Conservation (phyloP, 371 early-diverging fungal genomes). For the Entomophthora muscae region DNA sequence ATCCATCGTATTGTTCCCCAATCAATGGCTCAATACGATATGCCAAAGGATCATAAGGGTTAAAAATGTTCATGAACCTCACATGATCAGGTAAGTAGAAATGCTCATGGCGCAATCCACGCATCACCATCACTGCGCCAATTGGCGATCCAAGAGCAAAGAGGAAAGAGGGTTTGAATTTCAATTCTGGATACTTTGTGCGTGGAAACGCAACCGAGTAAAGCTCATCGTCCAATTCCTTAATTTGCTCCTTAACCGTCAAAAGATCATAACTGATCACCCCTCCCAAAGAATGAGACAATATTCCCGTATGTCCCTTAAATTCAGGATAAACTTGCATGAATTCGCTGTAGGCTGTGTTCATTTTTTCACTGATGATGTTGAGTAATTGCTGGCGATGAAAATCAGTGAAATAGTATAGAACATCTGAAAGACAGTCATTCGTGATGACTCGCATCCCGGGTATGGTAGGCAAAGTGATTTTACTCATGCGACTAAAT, state of each 20-base stretch:
- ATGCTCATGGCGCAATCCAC: slow-evolving; percentile 17
- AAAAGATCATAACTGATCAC: slow-evolving; percentile 25
- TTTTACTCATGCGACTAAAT: slow-evolving; percentile 6
- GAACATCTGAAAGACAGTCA: slow-evolving; percentile 12
- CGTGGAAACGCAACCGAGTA: slow-evolving; percentile 5
- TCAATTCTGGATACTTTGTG: slow-evolving; percentile 15
- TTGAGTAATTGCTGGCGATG: slow-evolving; percentile 19
- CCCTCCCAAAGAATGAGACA: slow-evolving; percentile 26
- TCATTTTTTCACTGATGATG: slow-evolving; percentile 19
- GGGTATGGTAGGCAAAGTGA: slow-evolving; percentile 8
- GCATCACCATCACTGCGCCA: slow-evolving; percentile 23
- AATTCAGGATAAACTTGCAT: slow-evolving; percentile 18
- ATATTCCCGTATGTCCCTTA: slow-evolving; percentile 17
- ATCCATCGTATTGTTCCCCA: slow-evolving; percentile 18
- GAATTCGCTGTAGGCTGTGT: slow-evolving; percentile 17
- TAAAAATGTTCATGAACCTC: slow-evolving; percentile 22
- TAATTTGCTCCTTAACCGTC: background rate
- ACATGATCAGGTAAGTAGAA: slow-evolving; percentile 17
- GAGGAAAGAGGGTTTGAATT: slow-evolving; percentile 19
- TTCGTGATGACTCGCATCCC: slow-evolving; percentile 33
- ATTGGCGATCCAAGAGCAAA: slow-evolving; percentile 25
- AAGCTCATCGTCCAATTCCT: background rate
- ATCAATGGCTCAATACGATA: slow-evolving; percentile 28
- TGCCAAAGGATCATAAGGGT: slow-evolving; percentile 25
- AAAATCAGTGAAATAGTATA: slow-evolving; percentile 11